Evolutionary conservation across 73 alveolate genomes (phyloP).

Genomic region (Paramecium caudatum): DNA sequence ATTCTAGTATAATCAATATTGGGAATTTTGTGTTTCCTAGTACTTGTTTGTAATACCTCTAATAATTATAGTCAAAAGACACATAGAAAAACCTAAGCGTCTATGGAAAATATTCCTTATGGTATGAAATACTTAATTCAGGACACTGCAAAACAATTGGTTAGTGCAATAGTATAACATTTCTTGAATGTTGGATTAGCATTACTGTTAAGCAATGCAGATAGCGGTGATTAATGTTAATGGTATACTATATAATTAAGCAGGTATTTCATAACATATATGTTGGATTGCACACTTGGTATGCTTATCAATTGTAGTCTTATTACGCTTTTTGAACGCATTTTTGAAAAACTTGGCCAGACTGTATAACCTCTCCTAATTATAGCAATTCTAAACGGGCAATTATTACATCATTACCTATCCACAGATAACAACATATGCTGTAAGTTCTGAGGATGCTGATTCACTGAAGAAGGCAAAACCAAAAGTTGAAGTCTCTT

Average conservation of each 20-base stretch:
- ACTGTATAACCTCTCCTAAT: not conserved
- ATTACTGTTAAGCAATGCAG: not conserved
- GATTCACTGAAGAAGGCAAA: not conserved
- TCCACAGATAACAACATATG: constrained; percentile 53
- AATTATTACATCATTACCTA: constrained; percentile 32
- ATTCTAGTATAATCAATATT: constrained; percentile 8
- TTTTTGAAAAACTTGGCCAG: constrained; percentile 47
- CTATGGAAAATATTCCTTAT: constrained; percentile 51
- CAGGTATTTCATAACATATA: constrained; percentile 62
- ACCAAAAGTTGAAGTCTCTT: constrained; percentile 59
- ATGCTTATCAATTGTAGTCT: constrained; percentile 5
- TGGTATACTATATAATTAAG: not conserved
- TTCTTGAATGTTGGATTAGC: constrained; percentile 66
- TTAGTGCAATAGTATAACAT: constrained; percentile 46
- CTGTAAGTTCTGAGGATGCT: constrained; percentile 46
- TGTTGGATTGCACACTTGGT: constrained; percentile 60
- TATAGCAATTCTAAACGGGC: constrained; percentile 63
- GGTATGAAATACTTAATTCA: not conserved
- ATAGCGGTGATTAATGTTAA: constrained; percentile 63
- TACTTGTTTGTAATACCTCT: constrained; percentile 29
- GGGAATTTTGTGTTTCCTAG: constrained; percentile 56
- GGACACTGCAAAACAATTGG: constrained; percentile 57
- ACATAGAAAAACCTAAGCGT: constrained; percentile 49
- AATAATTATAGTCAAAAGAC: constrained; percentile 37
- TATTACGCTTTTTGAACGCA: constrained; percentile 27